A percentile compares a stretch with the other conserved stretches of the same genome.
These are phyloP conservation scores for Arachnopeziza araneosa DNA, from an alignment of 2,329 filamentous ascomycete species.

Conservation along the genomic window DNA sequence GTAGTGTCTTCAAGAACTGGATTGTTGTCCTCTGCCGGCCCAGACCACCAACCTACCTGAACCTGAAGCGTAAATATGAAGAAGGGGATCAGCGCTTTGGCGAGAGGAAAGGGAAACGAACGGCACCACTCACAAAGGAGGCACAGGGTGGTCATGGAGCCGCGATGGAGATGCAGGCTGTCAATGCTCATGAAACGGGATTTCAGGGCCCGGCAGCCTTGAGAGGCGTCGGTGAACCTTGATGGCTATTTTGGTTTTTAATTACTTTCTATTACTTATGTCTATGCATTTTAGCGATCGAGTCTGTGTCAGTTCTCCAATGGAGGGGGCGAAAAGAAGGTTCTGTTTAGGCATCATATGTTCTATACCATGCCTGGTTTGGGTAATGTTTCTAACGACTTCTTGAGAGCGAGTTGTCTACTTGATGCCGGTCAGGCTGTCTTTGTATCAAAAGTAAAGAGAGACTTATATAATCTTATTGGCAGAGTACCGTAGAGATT, in stretches of 20 bases:
- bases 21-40: slow-evolving; percentile 75
- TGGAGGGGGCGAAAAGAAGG: not conserved
- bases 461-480: not conserved
- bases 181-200: slow-evolving; percentile 32
- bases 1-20: slow-evolving; percentile 71
- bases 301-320: not conserved
- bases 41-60: slow-evolving; percentile 79
- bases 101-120: slow-evolving; percentile 45
- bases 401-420: not conserved
- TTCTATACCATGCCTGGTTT: not conserved
- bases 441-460: not conserved
- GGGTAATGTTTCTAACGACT: not conserved
- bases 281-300: not conserved
- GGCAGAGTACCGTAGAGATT: not conserved
- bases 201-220: slow-evolving; percentile 47
- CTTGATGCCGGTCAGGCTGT: not conserved
- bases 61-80: slow-evolving; percentile 72
- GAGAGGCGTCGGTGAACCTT: slow-evolving; percentile 2
- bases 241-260: not conserved
- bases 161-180: slow-evolving; percentile 66
- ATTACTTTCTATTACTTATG: not conserved
- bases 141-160: slow-evolving; percentile 49
- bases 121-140: slow-evolving; percentile 40
- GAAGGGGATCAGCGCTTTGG: slow-evolving; percentile 83
- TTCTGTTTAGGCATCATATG: not conserved